Conservation (phyloP, 805 yeast species). For the Candida railenensis region DNA sequence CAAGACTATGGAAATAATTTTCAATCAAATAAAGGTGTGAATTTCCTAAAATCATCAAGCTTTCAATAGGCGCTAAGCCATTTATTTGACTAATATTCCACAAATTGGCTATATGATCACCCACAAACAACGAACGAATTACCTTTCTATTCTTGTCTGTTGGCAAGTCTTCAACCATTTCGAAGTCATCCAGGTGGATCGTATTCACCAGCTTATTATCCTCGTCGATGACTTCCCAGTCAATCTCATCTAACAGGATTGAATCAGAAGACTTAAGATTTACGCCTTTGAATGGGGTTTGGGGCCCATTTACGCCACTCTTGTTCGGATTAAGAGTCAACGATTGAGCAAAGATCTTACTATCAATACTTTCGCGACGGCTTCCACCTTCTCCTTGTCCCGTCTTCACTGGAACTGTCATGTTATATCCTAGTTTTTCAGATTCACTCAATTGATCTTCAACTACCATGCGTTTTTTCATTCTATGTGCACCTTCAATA, state of each 20-base stretch:
- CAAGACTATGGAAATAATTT: slow-evolving; percentile 59
- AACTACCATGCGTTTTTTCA: slow-evolving; percentile 59
- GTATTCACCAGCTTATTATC: background rate
- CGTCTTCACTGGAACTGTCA: slow-evolving; percentile 34
- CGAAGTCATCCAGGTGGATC: slow-evolving; percentile 30
- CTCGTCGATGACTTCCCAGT: background rate
- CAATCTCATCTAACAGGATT: background rate
- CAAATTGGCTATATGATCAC: slow-evolving; percentile 68
- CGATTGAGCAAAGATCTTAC: background rate
- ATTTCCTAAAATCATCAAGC: slow-evolving; percentile 68
- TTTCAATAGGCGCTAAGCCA: slow-evolving; percentile 77
- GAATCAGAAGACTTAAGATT: background rate
- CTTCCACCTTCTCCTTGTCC: background rate
- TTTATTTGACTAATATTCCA: slow-evolving; percentile 75
- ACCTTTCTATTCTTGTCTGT: slow-evolving; percentile 75
- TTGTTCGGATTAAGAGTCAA: background rate
- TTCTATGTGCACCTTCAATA: slow-evolving; percentile 68
- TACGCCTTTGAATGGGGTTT: background rate
- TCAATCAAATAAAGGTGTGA: slow-evolving; percentile 66
- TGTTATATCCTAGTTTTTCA: slow-evolving; percentile 41
- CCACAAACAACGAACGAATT: slow-evolving; percentile 62
- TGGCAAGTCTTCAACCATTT: slow-evolving; percentile 41
- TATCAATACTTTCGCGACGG: slow-evolving; percentile 4
- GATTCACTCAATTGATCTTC: slow-evolving; percentile 48
- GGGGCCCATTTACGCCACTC: background rate